Conservation (phyloP, 1,139 yeast genomes). For the Debaryomyces sp. region DNA sequence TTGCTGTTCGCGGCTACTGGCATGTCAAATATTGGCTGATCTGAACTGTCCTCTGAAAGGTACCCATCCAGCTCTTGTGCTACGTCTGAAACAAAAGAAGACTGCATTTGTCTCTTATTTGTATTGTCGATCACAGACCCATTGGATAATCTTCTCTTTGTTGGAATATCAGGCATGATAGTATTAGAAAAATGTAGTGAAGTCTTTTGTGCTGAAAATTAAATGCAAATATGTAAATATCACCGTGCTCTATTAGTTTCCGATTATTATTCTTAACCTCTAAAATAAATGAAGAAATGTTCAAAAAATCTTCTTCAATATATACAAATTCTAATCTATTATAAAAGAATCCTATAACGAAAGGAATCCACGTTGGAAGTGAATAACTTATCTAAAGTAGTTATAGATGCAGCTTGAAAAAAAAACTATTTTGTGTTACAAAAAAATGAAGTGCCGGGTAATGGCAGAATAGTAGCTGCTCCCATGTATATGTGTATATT, state of each 20-base stretch:
- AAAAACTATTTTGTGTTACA: constrained; percentile 7
- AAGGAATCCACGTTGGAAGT: neutral
- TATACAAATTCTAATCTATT: neutral
- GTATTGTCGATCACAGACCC: constrained; percentile 13
- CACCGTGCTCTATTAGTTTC: neutral
- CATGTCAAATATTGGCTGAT: constrained; percentile 18
- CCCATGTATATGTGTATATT: neutral
- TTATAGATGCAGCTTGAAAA: constrained; percentile 6
- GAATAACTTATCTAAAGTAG: constrained; percentile 4
- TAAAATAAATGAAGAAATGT: neutral
- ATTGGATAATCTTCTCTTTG: constrained; percentile 21
- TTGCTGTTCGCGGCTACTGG: constrained; percentile 15
- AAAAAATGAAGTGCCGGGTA: neutral
- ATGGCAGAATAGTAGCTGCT: neutral
- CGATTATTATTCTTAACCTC: neutral
- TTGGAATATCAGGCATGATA: constrained; percentile 14
- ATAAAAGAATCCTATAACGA: neutral
- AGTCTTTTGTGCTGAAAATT: neutral
- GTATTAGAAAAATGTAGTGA: neutral
- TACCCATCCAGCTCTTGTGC: constrained; percentile 16
- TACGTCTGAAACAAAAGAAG: constrained; percentile 7
- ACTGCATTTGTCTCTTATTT: constrained; percentile 10
- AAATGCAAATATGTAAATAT: constrained; percentile 2
- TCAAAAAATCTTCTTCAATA: neutral
- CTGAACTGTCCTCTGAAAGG: constrained; percentile 17